A percentile compares a stretch with the other conserved stretches of the same genome.
Conservation (phyloP, 768 basidiomycete species). For the Tricholoma sp. region DNA sequence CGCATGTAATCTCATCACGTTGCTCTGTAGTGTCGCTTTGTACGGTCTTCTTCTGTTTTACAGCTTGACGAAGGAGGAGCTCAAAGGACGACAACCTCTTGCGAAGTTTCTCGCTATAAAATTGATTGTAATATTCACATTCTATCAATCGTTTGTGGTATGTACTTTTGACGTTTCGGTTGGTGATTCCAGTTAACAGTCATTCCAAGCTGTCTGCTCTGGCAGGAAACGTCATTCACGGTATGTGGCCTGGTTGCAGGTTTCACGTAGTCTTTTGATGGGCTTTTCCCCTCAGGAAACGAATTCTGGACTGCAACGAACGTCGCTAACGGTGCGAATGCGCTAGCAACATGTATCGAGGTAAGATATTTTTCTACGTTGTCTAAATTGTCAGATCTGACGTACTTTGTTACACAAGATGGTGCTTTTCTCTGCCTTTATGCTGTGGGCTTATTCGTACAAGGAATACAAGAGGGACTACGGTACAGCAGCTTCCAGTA, state of each 20-base stretch:
- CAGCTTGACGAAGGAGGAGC: constrained; percentile 72
- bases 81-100: constrained; percentile 64
- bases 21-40: constrained; percentile 55
- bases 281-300: constrained; percentile 39
- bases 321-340: constrained; percentile 75
- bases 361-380: constrained; percentile 27
- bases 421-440: constrained; percentile 70
- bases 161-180: constrained; percentile 17
- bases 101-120: constrained; percentile 86
- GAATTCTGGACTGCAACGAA: constrained; percentile 79
- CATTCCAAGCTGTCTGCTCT: constrained; percentile 53
- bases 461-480: constrained; percentile 51
- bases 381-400: neutral
- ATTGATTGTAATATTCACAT: constrained; percentile 79
- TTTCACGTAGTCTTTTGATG: neutral
- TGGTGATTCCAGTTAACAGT: neutral
- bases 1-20: neutral
- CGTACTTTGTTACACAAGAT: constrained; percentile 42
- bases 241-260: constrained; percentile 25
- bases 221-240: constrained; percentile 61
- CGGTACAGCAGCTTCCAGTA: constrained; percentile 40
- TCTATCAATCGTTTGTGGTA: constrained; percentile 76
- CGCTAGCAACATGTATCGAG: constrained; percentile 77
- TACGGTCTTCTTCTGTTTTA: constrained; percentile 84
- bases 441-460: constrained; percentile 78